phyloP scores from a whole-genome alignment of 2,329 filamentous ascomycete genomes.

The Rutstroemia sp. region DNA sequence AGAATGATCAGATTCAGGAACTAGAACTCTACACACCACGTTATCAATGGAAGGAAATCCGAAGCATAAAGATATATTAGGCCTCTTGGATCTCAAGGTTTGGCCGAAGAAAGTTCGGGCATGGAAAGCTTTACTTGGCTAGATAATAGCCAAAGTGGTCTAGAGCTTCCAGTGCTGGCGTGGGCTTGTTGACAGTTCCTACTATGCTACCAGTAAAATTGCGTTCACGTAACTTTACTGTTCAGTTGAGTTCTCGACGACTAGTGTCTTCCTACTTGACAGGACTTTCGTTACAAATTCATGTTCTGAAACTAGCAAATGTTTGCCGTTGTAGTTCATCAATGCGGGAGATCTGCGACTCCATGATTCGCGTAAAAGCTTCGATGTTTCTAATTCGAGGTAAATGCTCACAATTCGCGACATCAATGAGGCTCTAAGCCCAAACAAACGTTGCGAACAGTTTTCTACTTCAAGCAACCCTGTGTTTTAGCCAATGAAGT shows the following conservation, averaged over 20 bases:
- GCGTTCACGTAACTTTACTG: no score
- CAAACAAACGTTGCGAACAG: not conserved
- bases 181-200: no score
- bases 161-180: no score
- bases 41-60: no score
- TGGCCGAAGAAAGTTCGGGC: no score
- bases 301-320: constrained; percentile 4
- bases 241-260: not conserved
- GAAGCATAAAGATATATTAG: no score
- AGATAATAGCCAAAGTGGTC: no score
- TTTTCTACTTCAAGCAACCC: not conserved
- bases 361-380: constrained; percentile 2
- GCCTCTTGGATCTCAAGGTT: no score
- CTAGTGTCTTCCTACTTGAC: not conserved
- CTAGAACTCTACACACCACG: no score
- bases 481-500: no score
- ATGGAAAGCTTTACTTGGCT: no score
- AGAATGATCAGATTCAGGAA: not conserved
- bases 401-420: not conserved
- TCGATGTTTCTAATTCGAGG: not conserved
- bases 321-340: not conserved
- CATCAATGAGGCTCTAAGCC: not conserved
- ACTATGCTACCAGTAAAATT: no score
- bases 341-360: constrained; percentile 4
- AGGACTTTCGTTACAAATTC: not conserved